phyloP scores from a whole-genome alignment of 192 early-diverging fungal genomes.

The Backusella westeae region DNA sequence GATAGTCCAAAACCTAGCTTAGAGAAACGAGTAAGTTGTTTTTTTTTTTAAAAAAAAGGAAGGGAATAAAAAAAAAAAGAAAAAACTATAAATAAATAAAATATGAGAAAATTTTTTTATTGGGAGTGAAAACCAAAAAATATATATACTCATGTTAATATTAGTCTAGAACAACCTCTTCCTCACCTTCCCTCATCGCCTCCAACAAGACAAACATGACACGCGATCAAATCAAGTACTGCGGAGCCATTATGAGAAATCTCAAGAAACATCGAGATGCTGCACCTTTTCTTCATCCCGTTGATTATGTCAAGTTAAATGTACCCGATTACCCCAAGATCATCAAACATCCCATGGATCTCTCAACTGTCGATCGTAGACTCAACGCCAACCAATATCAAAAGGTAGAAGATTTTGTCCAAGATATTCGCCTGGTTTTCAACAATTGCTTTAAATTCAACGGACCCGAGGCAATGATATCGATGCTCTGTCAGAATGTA shows the following conservation, averaged over 20 bases:
- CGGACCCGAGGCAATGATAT: slow-evolving; percentile 61
- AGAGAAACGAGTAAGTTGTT: neutral
- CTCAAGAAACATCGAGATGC: slow-evolving; percentile 79
- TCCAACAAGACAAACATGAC: slow-evolving; percentile 47
- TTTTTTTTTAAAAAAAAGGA: neutral
- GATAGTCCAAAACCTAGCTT: neutral
- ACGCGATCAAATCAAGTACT: slow-evolving; percentile 80
- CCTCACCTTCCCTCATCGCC: slow-evolving; percentile 18
- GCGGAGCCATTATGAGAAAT: slow-evolving; percentile 63
- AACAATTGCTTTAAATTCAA: slow-evolving; percentile 81
- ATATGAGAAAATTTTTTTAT: neutral
- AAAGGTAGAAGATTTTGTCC: slow-evolving; percentile 59
- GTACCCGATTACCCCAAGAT: slow-evolving; percentile 72
- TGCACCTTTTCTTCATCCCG: slow-evolving; percentile 73
- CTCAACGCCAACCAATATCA: slow-evolving; percentile 57
- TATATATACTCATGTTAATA: neutral
- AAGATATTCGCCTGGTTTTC: slow-evolving; percentile 69
- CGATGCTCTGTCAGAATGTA: slow-evolving; percentile 61
- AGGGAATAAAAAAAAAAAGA: neutral
- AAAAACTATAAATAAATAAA: slow-evolving; percentile 3
- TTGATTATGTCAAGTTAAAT: slow-evolving; percentile 66
- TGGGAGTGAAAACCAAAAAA: neutral
- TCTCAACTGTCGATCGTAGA: slow-evolving; percentile 66
- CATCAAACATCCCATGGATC: slow-evolving; percentile 73
- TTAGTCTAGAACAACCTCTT: slow-evolving; percentile 1